A percentile compares a stretch with the other conserved stretches of the same genome.
Conservation (phyloP, 352 stramenopile genomes). For the Discostella stelligera region DNA sequence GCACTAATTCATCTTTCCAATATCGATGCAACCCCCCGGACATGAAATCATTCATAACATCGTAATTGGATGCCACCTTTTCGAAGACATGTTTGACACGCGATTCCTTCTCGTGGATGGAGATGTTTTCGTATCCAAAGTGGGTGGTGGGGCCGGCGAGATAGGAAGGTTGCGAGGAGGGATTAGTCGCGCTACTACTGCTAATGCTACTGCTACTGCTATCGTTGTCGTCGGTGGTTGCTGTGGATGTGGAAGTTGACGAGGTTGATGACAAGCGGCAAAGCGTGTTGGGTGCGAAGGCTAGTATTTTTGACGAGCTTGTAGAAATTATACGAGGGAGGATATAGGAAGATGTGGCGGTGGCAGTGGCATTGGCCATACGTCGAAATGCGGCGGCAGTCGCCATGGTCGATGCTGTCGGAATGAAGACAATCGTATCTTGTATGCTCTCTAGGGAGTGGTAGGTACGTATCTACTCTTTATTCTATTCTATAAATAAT, state of each 20-base stretch:
- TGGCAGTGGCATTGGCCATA: not conserved
- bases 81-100: conserved; percentile 96
- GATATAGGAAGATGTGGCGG: not conserved
- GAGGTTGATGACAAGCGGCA: not conserved
- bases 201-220: not conserved
- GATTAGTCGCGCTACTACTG: not conserved
- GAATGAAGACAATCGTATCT: too few relatives aligned
- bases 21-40: conserved; percentile 87
- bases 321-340: not conserved
- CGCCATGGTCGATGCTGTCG: conserved; percentile 8
- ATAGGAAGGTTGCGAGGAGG: conserved; percentile 20
- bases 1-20: conserved; percentile 90
- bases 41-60: conserved; percentile 99
- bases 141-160: conserved; percentile 60
- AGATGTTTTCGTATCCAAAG: conserved; percentile 75
- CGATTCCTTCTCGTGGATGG: conserved; percentile 86
- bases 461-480: too few relatives aligned
- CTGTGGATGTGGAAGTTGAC: not conserved
- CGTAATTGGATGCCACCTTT: conserved; percentile 95
- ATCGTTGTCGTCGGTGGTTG: not conserved
- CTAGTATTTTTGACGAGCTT: not conserved
- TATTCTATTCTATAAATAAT: too few relatives aligned
- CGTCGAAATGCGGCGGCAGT: not conserved
- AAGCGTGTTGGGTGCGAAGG: not conserved
- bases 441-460: too few relatives aligned